Evolutionary conservation across 2,329 filamentous ascomycete species (phyloP).

Genomic region (Cryphonectria naterciae): DNA sequence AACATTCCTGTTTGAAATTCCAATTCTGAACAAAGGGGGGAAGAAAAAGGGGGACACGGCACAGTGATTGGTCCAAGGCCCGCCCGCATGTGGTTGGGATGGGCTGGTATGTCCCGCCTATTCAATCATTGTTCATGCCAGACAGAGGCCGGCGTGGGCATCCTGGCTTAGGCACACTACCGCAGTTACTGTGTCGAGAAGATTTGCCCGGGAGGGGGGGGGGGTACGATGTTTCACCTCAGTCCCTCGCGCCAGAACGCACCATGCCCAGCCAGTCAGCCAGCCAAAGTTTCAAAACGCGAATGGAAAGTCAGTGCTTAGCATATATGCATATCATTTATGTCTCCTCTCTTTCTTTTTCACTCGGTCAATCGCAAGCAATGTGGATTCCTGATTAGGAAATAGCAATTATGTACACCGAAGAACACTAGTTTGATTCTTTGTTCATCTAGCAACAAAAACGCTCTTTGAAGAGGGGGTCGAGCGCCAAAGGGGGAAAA

Average conservation of each 20-base stretch:
- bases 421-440: conserved; percentile 4
- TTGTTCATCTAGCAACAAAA: conserved; percentile 10
- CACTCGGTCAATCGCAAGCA: not conserved
- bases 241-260: not conserved
- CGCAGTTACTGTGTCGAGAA: not conserved
- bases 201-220: too few relatives aligned
- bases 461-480: conserved; percentile 1
- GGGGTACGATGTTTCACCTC: not conserved
- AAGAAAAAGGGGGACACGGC: not conserved
- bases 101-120: not conserved
- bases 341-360: not conserved
- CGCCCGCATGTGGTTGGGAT: not conserved
- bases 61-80: not conserved
- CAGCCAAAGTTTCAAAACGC: not conserved
- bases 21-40: not conserved
- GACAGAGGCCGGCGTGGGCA: not conserved
- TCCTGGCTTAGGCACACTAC: not conserved
- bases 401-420: conserved; percentile 22
- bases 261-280: not conserved
- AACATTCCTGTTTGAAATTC: not conserved
- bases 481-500: not conserved
- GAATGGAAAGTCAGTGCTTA: not conserved
- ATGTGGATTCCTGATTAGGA: conserved; percentile 3
- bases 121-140: not conserved
- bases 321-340: not conserved